These are phyloP conservation scores for Botrytis deweyae DNA, from an alignment of 2,329 filamentous ascomycete genomes.

Conservation along the genomic window DNA sequence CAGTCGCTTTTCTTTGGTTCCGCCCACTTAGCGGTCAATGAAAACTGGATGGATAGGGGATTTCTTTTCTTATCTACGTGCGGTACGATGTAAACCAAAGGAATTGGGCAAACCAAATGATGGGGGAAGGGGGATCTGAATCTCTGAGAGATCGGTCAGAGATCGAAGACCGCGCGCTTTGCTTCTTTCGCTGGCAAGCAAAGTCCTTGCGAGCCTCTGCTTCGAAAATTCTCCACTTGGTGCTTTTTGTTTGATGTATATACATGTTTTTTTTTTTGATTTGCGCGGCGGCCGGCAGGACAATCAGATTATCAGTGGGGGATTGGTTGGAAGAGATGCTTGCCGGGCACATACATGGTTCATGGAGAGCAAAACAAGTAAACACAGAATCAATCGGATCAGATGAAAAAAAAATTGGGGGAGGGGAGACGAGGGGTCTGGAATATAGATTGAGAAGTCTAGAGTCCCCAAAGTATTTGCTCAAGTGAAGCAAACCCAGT, in stretches of 20 bases:
- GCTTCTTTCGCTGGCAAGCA: background rate
- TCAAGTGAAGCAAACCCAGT: background rate
- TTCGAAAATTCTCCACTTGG: background rate
- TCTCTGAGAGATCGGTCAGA: background rate
- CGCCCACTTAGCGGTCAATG: background rate
- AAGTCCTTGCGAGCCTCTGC: background rate
- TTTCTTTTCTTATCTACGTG: background rate
- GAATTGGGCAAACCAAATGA: background rate
- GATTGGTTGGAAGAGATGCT: conserved; percentile 1
- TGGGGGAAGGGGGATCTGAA: background rate
- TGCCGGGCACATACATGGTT: background rate
- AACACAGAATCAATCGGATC: background rate
- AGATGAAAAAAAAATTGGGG: background rate
- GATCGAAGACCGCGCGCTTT: background rate
- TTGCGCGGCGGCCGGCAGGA: background rate
- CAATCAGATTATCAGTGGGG: background rate
- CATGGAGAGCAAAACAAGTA: background rate
- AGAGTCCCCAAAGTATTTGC: background rate
- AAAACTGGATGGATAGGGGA: background rate
- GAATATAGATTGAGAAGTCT: background rate
- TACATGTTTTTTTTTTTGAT: background rate
- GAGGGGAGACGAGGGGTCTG: background rate
- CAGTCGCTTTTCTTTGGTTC: background rate
- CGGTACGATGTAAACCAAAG: background rate
- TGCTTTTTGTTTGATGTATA: background rate